Base-by-base conservation (phyloP, 2,329 filamentous ascomycete species). In the Myotisia sp. region DNA sequence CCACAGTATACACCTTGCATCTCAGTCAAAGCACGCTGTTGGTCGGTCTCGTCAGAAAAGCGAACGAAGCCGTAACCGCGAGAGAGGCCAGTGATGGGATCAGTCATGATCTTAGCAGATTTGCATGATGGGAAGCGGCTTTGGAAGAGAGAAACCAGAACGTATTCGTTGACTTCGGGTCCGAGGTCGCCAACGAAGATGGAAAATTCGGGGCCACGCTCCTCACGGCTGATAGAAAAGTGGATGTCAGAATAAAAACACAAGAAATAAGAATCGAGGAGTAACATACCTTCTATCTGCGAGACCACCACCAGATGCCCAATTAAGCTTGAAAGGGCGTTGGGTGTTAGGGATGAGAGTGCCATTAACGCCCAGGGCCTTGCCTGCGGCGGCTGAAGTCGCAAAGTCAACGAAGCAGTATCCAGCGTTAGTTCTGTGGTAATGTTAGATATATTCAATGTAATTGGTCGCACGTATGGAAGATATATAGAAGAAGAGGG, bases 1-100 rank as follows among this genome's bases (percentile, higher is more conserved):
- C 90, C 90, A 56, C 90, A 95, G 69, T 95, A 98, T 22, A 95
- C 90, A 47, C 90, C 90, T 65, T 98, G 90, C 90, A 98, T 98
- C 66, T 98, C 90, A 34, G 79, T 79, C 14, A 98, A 70, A 43
- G 90, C 87, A 42, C 86, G 83, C 67, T 98, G 87, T 67, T 95
- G 87, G 53, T 98, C 90, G 46, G 76, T 74, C 66, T 95, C 87
- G 47, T 92, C 84, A 34, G 84, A 84, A 66, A 98, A 98, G 46
- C 90, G 84, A 34, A 98, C 90, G 51, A 98, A 98, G 29, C 90
- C 90, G 53, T 98, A 98, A 37, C 90, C 90, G 43, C 90, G 85
- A 44, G 86, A 94, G 73, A 95, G 87, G 49, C 90, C 90, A 44
- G 81, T 92, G 63, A 95, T 90, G 41, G 90, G 87, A 53, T 98